Percentiles rank a stretch among this genome's conserved stretches.
Conservation (phyloP, 163 green algal genomes). For the Picocystis sp. region DNA sequence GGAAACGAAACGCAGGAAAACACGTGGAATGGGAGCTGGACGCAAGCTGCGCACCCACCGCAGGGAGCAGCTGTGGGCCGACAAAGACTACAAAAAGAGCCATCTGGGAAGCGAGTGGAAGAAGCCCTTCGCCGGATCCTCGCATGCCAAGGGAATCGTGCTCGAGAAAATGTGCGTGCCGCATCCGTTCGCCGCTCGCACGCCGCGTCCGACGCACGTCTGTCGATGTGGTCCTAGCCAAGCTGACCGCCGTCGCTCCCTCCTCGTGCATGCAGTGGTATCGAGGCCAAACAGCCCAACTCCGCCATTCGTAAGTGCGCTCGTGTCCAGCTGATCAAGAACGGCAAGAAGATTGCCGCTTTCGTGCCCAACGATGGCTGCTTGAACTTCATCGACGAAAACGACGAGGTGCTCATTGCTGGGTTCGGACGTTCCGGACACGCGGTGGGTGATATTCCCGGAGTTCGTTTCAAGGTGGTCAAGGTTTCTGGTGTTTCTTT, state of each 20-base stretch:
- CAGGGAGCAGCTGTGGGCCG: constrained; percentile 65
- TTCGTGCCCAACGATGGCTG: constrained; percentile 99
- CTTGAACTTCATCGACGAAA: constrained; percentile 99
- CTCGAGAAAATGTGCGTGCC: constrained; percentile 96
- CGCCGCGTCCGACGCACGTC: not conserved
- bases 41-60: constrained; percentile 92
- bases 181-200: not conserved
- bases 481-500: constrained; percentile 96
- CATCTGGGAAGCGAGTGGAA: constrained; percentile 97
- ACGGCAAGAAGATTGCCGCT: constrained; percentile 99
- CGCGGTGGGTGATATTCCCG: constrained; percentile 98
- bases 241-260: not conserved
- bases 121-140: constrained; percentile 97
- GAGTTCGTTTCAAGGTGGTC: constrained; percentile 99
- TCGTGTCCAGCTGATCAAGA: constrained; percentile 99
- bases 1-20: constrained; percentile 61
- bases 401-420: constrained; percentile 98
- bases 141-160: constrained; percentile 99
- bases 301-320: constrained; percentile 99
- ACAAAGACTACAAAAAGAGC: constrained; percentile 99
- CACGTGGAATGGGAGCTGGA: constrained; percentile 95
- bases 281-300: constrained; percentile 99
- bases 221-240: no score
- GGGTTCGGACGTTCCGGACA: constrained; percentile 94
- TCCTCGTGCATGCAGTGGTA: constrained; percentile 54